Evolutionary conservation across 2,329 filamentous ascomycete genomes (phyloP).

Genomic region (Chaetomium globosum): DNA sequence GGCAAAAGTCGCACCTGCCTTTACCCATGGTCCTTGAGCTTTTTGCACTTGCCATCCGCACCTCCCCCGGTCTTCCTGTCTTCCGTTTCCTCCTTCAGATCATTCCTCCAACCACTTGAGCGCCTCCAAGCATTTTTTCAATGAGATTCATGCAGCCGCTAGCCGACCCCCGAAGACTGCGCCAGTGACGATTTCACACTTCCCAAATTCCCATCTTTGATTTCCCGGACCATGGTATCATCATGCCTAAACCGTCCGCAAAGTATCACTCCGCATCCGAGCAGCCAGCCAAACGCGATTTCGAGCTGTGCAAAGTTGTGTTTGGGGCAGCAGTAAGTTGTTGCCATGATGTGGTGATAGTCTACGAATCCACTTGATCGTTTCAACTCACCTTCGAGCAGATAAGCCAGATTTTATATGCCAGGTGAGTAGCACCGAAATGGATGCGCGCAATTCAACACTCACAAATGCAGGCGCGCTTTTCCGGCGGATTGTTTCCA

Average conservation of each 20-base stretch:
- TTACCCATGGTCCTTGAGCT: too few species aligned
- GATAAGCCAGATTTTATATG: conserved; percentile 35
- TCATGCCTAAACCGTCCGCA: conserved; percentile 5
- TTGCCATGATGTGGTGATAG: too few species aligned
- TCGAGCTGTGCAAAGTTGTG: conserved; percentile 30
- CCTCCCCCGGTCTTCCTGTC: background rate
- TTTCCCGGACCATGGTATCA: background rate
- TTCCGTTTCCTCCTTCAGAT: background rate
- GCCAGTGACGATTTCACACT: background rate
- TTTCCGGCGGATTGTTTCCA: conserved; percentile 32
- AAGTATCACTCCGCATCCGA: background rate
- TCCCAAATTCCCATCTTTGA: background rate
- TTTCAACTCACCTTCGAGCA: conserved; percentile 13
- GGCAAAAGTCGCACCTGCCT: background rate
- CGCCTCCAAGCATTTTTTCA: background rate
- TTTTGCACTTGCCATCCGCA: background rate
- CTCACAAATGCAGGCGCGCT: conserved; percentile 20
- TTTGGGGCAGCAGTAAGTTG: conserved; percentile 30
- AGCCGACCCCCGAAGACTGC: background rate
- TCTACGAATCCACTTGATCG: background rate
- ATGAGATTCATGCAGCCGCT: background rate
- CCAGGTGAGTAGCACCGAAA: conserved; percentile 22
- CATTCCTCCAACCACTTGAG: background rate
- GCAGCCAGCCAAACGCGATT: conserved; percentile 18
- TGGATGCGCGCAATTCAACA: background rate